Evolutionary conservation across 2,329 filamentous ascomycete genomes (phyloP).

Genomic region (Pyrenophora seminiperda): DNA sequence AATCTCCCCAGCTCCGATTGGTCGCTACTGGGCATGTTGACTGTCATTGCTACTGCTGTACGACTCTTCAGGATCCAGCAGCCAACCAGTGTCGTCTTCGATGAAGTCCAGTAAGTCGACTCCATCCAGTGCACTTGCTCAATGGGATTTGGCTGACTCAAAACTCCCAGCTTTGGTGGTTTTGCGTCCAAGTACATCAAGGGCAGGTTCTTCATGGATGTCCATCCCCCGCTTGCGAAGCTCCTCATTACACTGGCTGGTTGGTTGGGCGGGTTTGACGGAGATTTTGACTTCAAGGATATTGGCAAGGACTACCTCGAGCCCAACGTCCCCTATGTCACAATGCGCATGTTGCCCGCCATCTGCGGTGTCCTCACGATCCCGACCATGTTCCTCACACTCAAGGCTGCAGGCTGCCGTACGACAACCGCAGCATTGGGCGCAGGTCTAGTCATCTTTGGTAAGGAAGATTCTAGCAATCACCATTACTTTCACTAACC

Average conservation of each 20-base stretch:
- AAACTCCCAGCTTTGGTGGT: constrained; percentile 77
- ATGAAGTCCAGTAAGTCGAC: constrained; percentile 92
- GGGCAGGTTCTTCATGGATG: constrained; percentile 99
- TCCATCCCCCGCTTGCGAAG: constrained; percentile 97
- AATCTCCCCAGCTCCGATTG: constrained; percentile 84
- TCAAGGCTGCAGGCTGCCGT: constrained; percentile 88
- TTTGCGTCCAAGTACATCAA: constrained; percentile 99
- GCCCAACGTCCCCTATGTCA: constrained; percentile 92
- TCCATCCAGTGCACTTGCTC: background rate
- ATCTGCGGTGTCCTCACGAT: constrained; percentile 86
- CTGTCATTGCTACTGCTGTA: constrained; percentile 75
- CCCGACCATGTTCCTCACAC: constrained; percentile 90
- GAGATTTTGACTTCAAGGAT: constrained; percentile 98
- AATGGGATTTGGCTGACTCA: constrained; percentile 26
- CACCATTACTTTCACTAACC: constrained; percentile 23
- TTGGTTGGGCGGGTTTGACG: constrained; percentile 93
- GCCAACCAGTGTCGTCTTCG: constrained; percentile 94
- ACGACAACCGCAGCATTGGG: constrained; percentile 84
- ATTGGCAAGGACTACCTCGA: constrained; percentile 99
- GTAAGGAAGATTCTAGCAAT: constrained; percentile 54
- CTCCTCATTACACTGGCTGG: constrained; percentile 93
- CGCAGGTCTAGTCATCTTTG: constrained; percentile 86
- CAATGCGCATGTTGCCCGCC: constrained; percentile 93
- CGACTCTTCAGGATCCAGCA: constrained; percentile 96
- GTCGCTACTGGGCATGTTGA: constrained; percentile 73